Base-by-base conservation (phyloP, 345 rosid species). In the Aurinia saxatilis region DNA sequence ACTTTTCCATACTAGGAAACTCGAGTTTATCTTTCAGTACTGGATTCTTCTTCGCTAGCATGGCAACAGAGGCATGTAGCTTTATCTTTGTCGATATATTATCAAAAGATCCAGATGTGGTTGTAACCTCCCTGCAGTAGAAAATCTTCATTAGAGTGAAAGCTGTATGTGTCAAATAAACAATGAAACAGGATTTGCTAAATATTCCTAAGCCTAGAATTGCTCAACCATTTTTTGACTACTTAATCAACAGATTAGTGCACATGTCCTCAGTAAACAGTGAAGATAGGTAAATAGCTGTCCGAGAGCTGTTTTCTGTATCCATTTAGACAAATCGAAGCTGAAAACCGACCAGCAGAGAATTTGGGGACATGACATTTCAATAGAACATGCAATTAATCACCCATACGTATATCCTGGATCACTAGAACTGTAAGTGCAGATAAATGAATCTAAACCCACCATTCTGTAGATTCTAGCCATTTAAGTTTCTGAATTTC, bases 401-500 rank as follows among this genome's bases (percentile, higher is more conserved):
- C 31, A 1, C 40, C 29, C n/a, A 59, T 41, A 27, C 10, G 40
- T 58, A 45, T 19, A 19, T 59, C n/a, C 5, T 53, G 50, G 11
- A 27, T 50, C 9, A 63, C 31, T 11, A 51, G 36, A 67, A 8
- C 35, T 29, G 21, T 12, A 42, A 56, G 14, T 12, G 36, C 27
- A 30, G 38, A 39, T 41, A 16, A 13, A 41, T 41, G 48, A n/a
- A 62, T 48, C 21, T 8, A n/a, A 46, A 58, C 70, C 36, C 40
- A 78, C 73, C 75, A n/a, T 63, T 57, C 11, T 10, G 78, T 65
- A 34, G 90, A 82, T 69, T 84, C 84, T 10, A 74, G 69, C 65
- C 79, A 73, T 54, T 79, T 73, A 65, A 83, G 84, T 76, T 88
- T 78, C 76, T 74, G 78, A 60, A 89, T 79, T 75, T 84, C 84